Percentiles rank a stretch among this genome's conserved stretches.
These are phyloP conservation scores for Fraxinus dipetala DNA, from an alignment of 305 asterid genomes.

Conservation along the genomic window DNA sequence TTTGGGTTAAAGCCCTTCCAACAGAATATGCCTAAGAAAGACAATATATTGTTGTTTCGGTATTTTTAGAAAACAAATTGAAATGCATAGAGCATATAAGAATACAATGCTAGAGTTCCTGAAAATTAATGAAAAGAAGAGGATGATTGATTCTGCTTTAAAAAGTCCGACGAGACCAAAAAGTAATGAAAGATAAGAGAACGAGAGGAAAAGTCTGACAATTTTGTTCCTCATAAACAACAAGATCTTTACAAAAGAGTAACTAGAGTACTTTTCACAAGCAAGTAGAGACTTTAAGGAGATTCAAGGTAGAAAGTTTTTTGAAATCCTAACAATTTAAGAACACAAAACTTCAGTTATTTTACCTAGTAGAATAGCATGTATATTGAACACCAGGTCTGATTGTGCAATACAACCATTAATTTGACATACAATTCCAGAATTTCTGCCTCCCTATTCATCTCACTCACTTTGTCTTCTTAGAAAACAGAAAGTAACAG, in stretches of 20 bases:
- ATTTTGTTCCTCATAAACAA: not conserved
- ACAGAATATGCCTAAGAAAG: constrained; percentile 77
- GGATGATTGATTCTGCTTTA: not conserved
- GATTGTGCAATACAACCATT: not conserved
- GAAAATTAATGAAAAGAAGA: constrained; percentile 12
- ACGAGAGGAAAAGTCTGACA: not conserved
- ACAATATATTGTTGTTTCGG: constrained; percentile 9
- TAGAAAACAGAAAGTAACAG: not conserved
- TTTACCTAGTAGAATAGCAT: not conserved
- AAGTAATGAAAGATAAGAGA: not conserved
- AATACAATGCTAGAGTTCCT: not conserved
- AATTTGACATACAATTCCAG: not conserved
- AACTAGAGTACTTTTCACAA: not conserved
- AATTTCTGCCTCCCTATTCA: not conserved
- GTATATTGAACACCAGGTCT: not conserved
- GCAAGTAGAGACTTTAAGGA: constrained; percentile 1
- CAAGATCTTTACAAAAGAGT: not conserved
- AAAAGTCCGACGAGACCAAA: not conserved
- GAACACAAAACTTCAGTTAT: not conserved
- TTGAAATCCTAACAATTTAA: not conserved
- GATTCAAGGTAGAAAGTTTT: not conserved
- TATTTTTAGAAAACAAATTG: not conserved
- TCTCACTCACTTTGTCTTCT: not conserved
- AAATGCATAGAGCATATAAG: not conserved
- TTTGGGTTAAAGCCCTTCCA: constrained; percentile 97